Percentiles rank a stretch among this genome's conserved stretches.
Conservation (phyloP, 495 filamentous ascomycete genomes). For the Neurospora sp. region DNA sequence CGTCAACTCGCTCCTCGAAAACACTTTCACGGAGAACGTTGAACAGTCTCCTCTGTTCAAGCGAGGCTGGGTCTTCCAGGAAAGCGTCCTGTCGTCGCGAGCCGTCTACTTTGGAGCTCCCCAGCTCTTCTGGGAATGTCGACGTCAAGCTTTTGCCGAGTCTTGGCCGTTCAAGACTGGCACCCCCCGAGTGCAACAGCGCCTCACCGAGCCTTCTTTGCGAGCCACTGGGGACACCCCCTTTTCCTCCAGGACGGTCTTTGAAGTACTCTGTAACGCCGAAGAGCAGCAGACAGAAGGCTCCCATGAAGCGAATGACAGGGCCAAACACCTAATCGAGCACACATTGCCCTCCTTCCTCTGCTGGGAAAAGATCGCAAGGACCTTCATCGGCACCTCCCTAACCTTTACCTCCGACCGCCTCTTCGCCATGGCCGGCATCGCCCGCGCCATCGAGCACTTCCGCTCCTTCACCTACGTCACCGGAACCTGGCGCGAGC, state of each 20-base stretch:
- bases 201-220: not conserved
- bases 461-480: constrained; percentile 9
- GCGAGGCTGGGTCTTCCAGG: constrained; percentile 11
- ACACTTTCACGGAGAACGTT: not conserved
- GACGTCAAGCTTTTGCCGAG: not conserved
- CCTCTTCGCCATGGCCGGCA: constrained; percentile 14
- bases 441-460: constrained; percentile 9
- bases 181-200: not conserved
- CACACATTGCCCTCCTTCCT: not conserved
- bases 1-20: not conserved
- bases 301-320: not conserved
- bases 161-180: not conserved
- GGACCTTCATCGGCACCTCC: not conserved
- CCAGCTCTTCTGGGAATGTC: constrained; percentile 9
- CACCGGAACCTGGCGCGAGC: constrained; percentile 13
- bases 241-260: not conserved
- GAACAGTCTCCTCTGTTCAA: constrained; percentile 3
- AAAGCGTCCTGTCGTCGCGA: constrained; percentile 5
- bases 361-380: not conserved
- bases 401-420: constrained; percentile 12
- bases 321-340: not conserved
- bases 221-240: not conserved
- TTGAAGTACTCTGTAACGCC: not conserved
- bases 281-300: not conserved
- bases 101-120: constrained; percentile 6